Percentiles rank a stretch among this genome's conserved stretches.
Evolutionary conservation across 805 yeast genomes (phyloP).

Genomic region (Debaryomyces maramus): DNA sequence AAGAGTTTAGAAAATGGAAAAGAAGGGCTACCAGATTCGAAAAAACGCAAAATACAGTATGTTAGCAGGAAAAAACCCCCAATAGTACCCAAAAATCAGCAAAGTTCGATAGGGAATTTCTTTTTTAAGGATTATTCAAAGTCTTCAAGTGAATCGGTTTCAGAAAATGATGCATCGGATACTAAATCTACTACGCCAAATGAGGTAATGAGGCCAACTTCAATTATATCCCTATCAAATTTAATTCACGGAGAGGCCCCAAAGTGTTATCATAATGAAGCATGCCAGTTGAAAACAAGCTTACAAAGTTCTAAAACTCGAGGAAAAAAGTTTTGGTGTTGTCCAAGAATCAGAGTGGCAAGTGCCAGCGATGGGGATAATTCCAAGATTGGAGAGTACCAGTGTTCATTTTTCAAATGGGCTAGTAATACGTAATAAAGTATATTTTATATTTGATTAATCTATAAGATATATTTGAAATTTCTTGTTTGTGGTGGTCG

Average conservation of each 20-base stretch:
- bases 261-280: conserved; percentile 24
- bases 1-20: conserved; percentile 4
- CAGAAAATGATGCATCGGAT: not conserved
- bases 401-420: conserved; percentile 21
- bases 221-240: conserved; percentile 11
- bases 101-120: conserved; percentile 22
- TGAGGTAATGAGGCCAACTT: not conserved
- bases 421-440: not conserved
- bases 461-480: not conserved
- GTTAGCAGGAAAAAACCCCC: conserved; percentile 20
- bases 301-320: conserved; percentile 20
- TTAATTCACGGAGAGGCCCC: conserved; percentile 27
- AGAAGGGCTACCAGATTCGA: conserved; percentile 5
- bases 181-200: not conserved
- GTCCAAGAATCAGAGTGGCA: conserved; percentile 13
- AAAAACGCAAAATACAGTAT: conserved; percentile 14
- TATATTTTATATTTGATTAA: not conserved
- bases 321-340: conserved; percentile 36
- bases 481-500: not conserved
- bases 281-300: conserved; percentile 30
- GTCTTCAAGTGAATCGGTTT: not conserved
- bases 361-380: not conserved
- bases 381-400: conserved; percentile 12
- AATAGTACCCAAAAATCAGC: conserved; percentile 14
- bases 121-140: conserved; percentile 14